These are phyloP conservation scores for Cunninghamia lanceolata DNA, from an alignment of 75 land plant species.

Conservation along the genomic window DNA sequence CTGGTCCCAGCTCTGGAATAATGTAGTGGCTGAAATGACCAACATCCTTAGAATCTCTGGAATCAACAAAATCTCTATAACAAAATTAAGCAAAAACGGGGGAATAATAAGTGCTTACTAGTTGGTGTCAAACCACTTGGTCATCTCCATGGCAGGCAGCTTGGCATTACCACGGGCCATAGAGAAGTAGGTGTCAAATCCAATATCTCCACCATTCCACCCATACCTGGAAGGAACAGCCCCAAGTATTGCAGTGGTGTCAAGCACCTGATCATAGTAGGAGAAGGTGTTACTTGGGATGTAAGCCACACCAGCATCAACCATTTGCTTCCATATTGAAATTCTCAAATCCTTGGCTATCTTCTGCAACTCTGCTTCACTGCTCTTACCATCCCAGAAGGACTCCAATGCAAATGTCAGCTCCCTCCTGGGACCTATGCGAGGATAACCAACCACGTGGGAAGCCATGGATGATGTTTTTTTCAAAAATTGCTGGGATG, in stretches of 20 bases:
- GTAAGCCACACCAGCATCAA: constrained; percentile 51
- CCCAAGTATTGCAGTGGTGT: constrained; percentile 79
- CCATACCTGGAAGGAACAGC: constrained; percentile 73
- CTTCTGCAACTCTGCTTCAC: constrained; percentile 59
- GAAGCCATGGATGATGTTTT: constrained; percentile 51
- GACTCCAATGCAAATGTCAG: constrained; percentile 72
- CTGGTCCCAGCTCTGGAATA: constrained; percentile 74
- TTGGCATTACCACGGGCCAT: constrained; percentile 85
- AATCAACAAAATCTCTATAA: neutral
- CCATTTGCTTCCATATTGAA: constrained; percentile 78
- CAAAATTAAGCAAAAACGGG: neutral
- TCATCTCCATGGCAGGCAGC: constrained; percentile 88
- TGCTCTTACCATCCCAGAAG: constrained; percentile 69
- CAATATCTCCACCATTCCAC: constrained; percentile 79
- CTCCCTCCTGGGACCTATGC: constrained; percentile 79
- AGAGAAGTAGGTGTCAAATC: constrained; percentile 68
- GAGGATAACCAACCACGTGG: constrained; percentile 71
- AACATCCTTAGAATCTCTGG: neutral
- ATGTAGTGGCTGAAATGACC: constrained; percentile 64
- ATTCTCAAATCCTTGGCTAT: constrained; percentile 56
- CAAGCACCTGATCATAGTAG: constrained; percentile 82
- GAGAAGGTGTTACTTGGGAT: constrained; percentile 89
- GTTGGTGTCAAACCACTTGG: constrained; percentile 94
- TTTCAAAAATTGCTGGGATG: neutral
- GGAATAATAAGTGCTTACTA: constrained; percentile 43